phyloP scores from a whole-genome alignment of 345 rosid species.

The Eucalyptus erythrocorys region DNA sequence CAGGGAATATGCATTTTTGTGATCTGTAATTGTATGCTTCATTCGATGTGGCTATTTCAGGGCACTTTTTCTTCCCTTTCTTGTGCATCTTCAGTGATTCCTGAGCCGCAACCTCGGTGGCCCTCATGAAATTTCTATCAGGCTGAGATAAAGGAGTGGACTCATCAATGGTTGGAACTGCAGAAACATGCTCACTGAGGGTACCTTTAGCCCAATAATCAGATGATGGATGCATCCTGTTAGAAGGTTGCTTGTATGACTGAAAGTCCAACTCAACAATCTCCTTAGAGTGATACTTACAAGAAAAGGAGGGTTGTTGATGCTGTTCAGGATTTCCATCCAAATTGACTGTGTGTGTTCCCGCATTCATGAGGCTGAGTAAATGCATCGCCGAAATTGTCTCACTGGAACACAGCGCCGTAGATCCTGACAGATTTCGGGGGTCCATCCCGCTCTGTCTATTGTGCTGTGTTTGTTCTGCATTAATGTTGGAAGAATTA shows the following conservation, averaged over 20 bases:
- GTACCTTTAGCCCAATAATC: background rate
- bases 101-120: background rate
- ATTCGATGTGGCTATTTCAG: background rate
- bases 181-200: background rate
- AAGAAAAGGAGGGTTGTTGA: background rate
- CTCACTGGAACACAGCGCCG: background rate
- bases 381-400: background rate
- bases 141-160: background rate
- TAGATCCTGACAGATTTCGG: background rate
- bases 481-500: background rate
- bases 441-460: background rate
- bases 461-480: background rate
- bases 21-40: background rate
- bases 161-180: background rate
- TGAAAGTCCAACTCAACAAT: background rate
- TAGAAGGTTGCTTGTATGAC: background rate
- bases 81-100: background rate
- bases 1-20: background rate
- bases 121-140: background rate
- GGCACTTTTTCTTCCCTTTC: background rate
- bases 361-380: background rate
- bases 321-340: background rate
- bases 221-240: background rate
- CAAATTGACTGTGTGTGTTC: background rate
- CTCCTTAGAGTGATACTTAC: background rate